These are phyloP conservation scores for Trametes coccinea DNA, from an alignment of 768 basidiomycete species.

Conservation along the genomic window DNA sequence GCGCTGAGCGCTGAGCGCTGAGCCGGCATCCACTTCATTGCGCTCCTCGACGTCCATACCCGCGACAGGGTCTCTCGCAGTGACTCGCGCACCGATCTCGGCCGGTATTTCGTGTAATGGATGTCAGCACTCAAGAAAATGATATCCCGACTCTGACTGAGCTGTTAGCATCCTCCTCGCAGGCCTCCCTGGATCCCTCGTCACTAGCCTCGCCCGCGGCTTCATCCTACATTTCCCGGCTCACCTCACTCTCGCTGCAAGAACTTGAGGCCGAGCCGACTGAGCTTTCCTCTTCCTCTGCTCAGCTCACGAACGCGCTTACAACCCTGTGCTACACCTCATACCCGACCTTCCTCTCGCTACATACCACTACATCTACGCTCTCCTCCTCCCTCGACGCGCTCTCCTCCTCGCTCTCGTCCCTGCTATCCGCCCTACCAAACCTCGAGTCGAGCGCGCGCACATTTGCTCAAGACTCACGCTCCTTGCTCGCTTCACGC, in stretches of 20 bases:
- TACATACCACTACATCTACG: constrained; percentile 77
- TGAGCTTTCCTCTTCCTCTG: constrained; percentile 76
- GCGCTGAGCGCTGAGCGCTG: too few relatives aligned
- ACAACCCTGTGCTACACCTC: constrained; percentile 89
- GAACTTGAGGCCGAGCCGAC: constrained; percentile 75
- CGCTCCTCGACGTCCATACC: too few relatives aligned
- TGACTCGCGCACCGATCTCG: background rate
- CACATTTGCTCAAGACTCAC: constrained; percentile 72
- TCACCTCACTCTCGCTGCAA: constrained; percentile 65
- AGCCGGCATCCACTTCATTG: too few relatives aligned
- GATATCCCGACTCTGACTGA: constrained; percentile 25
- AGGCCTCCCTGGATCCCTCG: constrained; percentile 20
- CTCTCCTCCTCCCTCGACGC: constrained; percentile 72
- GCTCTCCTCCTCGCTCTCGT: constrained; percentile 71
- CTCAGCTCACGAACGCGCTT: constrained; percentile 85
- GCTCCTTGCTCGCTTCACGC: constrained; percentile 71
- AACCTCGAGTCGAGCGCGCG: constrained; percentile 72
- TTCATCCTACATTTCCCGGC: constrained; percentile 57
- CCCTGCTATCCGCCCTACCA: constrained; percentile 72
- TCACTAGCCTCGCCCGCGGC: constrained; percentile 25
- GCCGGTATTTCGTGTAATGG: background rate
- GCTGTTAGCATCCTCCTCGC: constrained; percentile 23
- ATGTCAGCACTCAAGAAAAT: background rate
- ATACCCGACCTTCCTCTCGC: constrained; percentile 88
- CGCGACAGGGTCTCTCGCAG: too few relatives aligned